Conservation (phyloP, 2,329 filamentous ascomycete genomes). For the Camptophora hylomeconis region DNA sequence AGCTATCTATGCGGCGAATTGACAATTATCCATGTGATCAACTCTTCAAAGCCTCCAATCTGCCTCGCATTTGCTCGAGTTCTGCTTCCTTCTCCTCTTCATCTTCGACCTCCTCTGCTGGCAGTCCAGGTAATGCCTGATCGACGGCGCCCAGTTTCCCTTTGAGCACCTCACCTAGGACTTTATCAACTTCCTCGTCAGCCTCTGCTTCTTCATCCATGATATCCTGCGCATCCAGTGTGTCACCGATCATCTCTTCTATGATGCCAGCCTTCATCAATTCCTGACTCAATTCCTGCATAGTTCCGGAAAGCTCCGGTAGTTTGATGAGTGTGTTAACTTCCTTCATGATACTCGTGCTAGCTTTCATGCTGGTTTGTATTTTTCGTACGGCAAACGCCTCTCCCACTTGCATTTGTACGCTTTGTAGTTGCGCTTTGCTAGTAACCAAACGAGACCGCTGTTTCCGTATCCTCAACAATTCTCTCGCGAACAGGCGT, state of each 20-base stretch:
- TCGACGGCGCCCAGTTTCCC: slow-evolving; percentile 36
- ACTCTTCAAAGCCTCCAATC: slow-evolving; percentile 82
- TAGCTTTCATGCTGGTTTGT: slow-evolving; percentile 75
- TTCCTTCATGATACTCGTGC: slow-evolving; percentile 91
- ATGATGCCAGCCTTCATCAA: slow-evolving; percentile 91
- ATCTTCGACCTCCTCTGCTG: slow-evolving; percentile 47
- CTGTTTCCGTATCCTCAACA: slow-evolving; percentile 70
- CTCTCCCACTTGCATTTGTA: slow-evolving; percentile 96
- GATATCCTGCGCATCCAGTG: slow-evolving; percentile 59
- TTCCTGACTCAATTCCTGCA: slow-evolving; percentile 77
- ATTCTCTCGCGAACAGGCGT: slow-evolving; percentile 76
- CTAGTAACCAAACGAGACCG: slow-evolving; percentile 63
- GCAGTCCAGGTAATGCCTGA: slow-evolving; percentile 17
- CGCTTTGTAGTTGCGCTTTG: slow-evolving; percentile 82
- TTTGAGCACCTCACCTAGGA: slow-evolving; percentile 80
- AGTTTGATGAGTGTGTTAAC: slow-evolving; percentile 75
- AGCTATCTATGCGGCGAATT: slow-evolving; percentile 14
- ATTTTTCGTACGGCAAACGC: slow-evolving; percentile 93
- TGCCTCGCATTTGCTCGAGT: slow-evolving; percentile 85
- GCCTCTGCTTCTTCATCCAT: slow-evolving; percentile 62
- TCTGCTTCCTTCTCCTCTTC: slow-evolving; percentile 81
- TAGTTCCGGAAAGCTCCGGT: slow-evolving; percentile 76
- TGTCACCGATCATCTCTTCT: slow-evolving; percentile 91
- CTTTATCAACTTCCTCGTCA: slow-evolving; percentile 75
- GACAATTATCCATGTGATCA: too few relatives aligned